phyloP scores from a whole-genome alignment of 1,284 basidiomycete genomes.

The Boletellus deceptivus region DNA sequence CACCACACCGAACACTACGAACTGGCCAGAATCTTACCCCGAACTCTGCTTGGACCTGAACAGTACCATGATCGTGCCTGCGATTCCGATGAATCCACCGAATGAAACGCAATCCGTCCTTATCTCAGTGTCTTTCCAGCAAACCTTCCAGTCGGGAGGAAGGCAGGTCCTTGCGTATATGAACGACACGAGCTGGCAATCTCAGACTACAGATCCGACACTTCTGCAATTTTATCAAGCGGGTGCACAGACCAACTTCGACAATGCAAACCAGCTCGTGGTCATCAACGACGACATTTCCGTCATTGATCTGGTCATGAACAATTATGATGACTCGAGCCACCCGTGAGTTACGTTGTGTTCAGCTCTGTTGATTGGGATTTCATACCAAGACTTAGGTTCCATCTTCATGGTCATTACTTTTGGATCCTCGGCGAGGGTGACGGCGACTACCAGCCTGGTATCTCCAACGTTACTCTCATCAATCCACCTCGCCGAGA shows the following conservation, averaged over 20 bases:
- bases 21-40: constrained; percentile 30
- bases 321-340: constrained; percentile 31
- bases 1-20: constrained; percentile 23
- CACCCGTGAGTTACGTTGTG: constrained; percentile 26
- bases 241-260: constrained; percentile 28
- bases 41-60: constrained; percentile 27
- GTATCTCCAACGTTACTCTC: constrained; percentile 22
- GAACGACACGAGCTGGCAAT: constrained; percentile 29
- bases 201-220: constrained; percentile 28
- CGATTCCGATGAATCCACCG: constrained; percentile 27
- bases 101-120: constrained; percentile 23
- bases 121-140: constrained; percentile 31
- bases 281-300: constrained; percentile 28
- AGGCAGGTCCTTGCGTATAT: constrained; percentile 26
- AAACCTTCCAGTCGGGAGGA: constrained; percentile 30
- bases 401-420: constrained; percentile 34
- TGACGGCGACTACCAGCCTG: constrained; percentile 21
- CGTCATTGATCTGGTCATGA: constrained; percentile 26
- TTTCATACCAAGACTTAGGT: constrained; percentile 15
- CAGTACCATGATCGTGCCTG: constrained; percentile 30
- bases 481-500: constrained; percentile 32
- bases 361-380: not conserved
- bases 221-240: constrained; percentile 28
- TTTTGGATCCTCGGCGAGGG: constrained; percentile 31
- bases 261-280: constrained; percentile 23